Percentiles rank a stretch among this genome's conserved stretches.
Evolutionary conservation across 1,284 basidiomycete species (phyloP).

Genomic region (Rhizoctonia solani): DNA sequence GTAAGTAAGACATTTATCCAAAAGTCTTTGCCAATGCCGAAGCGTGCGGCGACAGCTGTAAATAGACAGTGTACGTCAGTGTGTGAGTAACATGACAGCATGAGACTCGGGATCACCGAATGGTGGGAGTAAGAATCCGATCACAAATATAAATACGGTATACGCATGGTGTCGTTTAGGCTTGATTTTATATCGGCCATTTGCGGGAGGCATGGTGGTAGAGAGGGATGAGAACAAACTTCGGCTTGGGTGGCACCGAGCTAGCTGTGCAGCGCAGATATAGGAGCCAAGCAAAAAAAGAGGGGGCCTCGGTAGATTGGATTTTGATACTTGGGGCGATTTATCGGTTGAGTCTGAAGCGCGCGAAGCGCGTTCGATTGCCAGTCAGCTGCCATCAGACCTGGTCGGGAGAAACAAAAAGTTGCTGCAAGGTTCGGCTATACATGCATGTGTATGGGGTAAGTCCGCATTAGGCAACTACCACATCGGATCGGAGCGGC

Average conservation of each 20-base stretch:
- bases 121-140: conserved; percentile 86
- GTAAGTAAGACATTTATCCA: conserved; percentile 91
- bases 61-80: conserved; percentile 28
- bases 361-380: conserved; percentile 3
- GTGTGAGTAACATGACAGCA: background rate
- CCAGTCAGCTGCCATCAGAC: conserved; percentile 14
- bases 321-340: conserved; percentile 1
- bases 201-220: background rate
- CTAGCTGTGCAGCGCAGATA: background rate
- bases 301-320: conserved; percentile 1
- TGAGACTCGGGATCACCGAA: conserved; percentile 59
- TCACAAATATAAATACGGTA: conserved; percentile 76
- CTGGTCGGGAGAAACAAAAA: background rate
- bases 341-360: conserved; percentile 24
- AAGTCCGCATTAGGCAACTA: too few relatives aligned
- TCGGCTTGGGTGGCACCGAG: background rate
- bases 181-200: conserved; percentile 17
- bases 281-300: background rate
- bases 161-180: conserved; percentile 82
- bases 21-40: conserved; percentile 91
- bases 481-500: conserved; percentile 18
- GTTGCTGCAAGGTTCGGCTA: background rate
- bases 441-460: too few relatives aligned
- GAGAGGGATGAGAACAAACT: background rate
- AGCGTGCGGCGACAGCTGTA: conserved; percentile 89